Evolutionary conservation across 371 early-diverging fungal genomes (phyloP), one percentile per base, ranked within the genome.

Genomic region (Mortierella sp.): DNA sequence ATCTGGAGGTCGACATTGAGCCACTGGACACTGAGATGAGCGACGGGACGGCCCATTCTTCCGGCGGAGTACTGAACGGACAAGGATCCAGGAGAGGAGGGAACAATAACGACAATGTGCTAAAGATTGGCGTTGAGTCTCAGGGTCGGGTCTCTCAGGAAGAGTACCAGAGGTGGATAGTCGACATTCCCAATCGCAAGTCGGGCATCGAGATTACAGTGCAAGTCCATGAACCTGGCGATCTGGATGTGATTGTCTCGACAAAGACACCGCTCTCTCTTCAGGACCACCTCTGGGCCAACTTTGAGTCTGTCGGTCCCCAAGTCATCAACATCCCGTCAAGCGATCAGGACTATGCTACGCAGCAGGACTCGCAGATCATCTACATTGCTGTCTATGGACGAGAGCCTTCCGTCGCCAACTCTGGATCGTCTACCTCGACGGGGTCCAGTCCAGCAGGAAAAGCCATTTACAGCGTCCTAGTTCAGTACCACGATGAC

Each of bases 1-100:
- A 97, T 83, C 85, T 97, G 19, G 93, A 94, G 44, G 93, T 96
- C 11, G 96, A 96, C 71, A 90, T 96, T 64, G 91, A 90, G 50
- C 90, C 92, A 4, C 70, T 90, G 37, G 88, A 70, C 34, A 66
- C 79, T 43, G 71, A 68, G 22, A 68, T 78, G 73, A 40, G 34
- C 8, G 16, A 43, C 1, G 44, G 43, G 44, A n/a, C 26, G 22
- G 13, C 37, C 70, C 26, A 55, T 64, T 13, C 26, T 31, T 4
- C 29, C 13, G 1, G 53, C 14, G 53, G 53, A 14, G 10, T 41
- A 2, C 7, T 39, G 43, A 55, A n/a, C 37, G 55, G 34, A 58
- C 37, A 67, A 13, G 13, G 29, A 44, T 13, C 43, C 22, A 14
- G 45, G 26, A 31, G 44, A 55, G 34, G 72, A 31, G 44, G 48